Conservation (phyloP, 2,329 filamentous ascomycete genomes). For the Sclerotinia glacialis region DNA sequence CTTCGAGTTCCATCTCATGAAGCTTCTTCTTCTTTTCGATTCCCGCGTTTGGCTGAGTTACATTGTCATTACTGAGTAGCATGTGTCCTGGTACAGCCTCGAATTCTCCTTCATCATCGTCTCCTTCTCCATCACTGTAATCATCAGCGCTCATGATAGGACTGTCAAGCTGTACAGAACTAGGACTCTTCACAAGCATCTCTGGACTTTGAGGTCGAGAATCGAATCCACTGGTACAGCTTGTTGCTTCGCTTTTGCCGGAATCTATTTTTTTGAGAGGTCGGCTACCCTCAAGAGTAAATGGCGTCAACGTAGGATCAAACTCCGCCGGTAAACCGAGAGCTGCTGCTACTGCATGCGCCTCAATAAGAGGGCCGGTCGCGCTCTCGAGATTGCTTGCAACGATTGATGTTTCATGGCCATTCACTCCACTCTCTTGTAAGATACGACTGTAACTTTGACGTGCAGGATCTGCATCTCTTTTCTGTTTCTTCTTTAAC, state of each 20-base stretch:
- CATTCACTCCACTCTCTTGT: slow-evolving; percentile 50
- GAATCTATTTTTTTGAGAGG: slow-evolving; percentile 33
- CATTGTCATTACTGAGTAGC: slow-evolving; percentile 30
- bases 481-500: slow-evolving; percentile 68
- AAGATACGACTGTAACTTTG: slow-evolving; percentile 65
- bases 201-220: slow-evolving; percentile 38
- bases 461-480: slow-evolving; percentile 60
- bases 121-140: slow-evolving; percentile 41
- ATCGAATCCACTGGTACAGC: slow-evolving; percentile 37
- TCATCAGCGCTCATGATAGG: slow-evolving; percentile 40
- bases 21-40: slow-evolving; percentile 50
- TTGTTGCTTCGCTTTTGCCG: slow-evolving; percentile 32
- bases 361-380: slow-evolving; percentile 55
- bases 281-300: slow-evolving; percentile 40
- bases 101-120: slow-evolving; percentile 40
- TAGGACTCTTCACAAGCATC: slow-evolving; percentile 47
- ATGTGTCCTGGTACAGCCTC: slow-evolving; percentile 35
- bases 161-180: slow-evolving; percentile 34
- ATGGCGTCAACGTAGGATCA: slow-evolving; percentile 61
- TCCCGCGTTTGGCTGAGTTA: slow-evolving; percentile 27
- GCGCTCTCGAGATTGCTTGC: slow-evolving; percentile 33
- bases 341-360: slow-evolving; percentile 61
- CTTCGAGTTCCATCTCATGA: slow-evolving; percentile 59
- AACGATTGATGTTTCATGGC: slow-evolving; percentile 37
- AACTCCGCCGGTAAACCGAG: slow-evolving; percentile 61